Conservation (phyloP, 352 stramenopile species). For the Pythium monospermum region DNA sequence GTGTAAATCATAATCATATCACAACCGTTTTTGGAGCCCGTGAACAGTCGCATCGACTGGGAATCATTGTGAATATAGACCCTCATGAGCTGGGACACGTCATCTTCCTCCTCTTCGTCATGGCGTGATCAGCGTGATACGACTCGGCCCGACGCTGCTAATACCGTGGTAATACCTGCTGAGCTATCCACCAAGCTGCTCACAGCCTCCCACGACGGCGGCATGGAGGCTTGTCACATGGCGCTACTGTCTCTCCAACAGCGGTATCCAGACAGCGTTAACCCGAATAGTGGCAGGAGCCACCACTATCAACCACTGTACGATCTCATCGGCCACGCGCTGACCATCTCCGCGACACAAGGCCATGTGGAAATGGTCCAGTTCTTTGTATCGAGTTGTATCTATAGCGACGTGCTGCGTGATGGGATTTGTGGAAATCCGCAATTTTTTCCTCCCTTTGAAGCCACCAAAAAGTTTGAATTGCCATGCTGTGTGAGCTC, state of each 20-base stretch:
- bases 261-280: conserved; percentile 10
- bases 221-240: conserved; percentile 18
- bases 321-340: conserved; percentile 15
- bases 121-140: no score
- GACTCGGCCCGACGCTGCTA: background rate
- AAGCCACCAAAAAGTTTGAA: background rate
- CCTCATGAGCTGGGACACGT: no score
- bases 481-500: conserved; percentile 10
- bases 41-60: conserved; percentile 12
- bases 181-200: conserved; percentile 5
- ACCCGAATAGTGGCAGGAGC: no score
- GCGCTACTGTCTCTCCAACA: conserved; percentile 15
- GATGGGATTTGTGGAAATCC: conserved; percentile 15
- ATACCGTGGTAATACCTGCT: conserved; percentile 6
- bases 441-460: conserved; percentile 9
- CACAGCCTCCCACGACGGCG: conserved; percentile 5
- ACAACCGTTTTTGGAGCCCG: background rate
- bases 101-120: no score
- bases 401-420: conserved; percentile 1
- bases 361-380: conserved; percentile 16
- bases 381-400: conserved; percentile 19
- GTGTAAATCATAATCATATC: no score
- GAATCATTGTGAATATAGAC: no score
- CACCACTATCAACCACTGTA: conserved; percentile 14
- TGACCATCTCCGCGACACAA: conserved; percentile 7